A percentile compares a stretch with the other conserved stretches of the same genome.
phyloP scores from a whole-genome alignment of 1,139 yeast genomes.

The Kodamaea fungicola region DNA sequence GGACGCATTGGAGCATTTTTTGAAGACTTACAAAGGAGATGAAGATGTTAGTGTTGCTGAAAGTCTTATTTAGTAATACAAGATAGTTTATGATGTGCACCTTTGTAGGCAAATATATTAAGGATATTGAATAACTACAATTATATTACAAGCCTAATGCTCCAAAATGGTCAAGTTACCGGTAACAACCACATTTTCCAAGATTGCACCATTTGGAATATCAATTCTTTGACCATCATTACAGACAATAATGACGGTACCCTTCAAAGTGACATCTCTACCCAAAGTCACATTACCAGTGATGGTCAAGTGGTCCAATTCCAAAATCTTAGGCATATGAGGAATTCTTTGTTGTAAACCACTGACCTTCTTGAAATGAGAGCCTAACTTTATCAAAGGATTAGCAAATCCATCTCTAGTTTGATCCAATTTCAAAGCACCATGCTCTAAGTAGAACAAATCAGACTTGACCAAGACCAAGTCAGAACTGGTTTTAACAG shows the following conservation, averaged over 20 bases:
- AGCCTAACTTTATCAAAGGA: constrained; percentile 93
- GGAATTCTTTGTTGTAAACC: constrained; percentile 89
- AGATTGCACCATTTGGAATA: constrained; percentile 91
- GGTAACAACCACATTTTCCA: constrained; percentile 95
- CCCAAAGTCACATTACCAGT: constrained; percentile 96
- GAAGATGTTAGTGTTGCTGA: constrained; percentile 46
- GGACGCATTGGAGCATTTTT: constrained; percentile 39
- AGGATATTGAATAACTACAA: background rate
- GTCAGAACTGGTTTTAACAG: constrained; percentile 96
- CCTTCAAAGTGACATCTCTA: constrained; percentile 85
- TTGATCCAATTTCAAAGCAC: constrained; percentile 81
- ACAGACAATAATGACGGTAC: constrained; percentile 96
- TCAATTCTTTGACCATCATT: constrained; percentile 96
- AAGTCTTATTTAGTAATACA: background rate
- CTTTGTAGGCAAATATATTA: no score
- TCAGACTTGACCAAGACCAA: constrained; percentile 94
- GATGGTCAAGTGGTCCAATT: constrained; percentile 93
- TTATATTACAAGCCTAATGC: constrained; percentile 46
- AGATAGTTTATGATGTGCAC: no score
- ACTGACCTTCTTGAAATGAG: constrained; percentile 92
- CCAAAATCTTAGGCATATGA: constrained; percentile 94
- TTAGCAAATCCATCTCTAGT: constrained; percentile 83
- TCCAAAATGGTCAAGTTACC: constrained; percentile 95
- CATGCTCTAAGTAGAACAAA: constrained; percentile 85
- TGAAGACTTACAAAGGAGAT: constrained; percentile 43